A percentile compares a stretch with the other conserved stretches of the same genome.
These are phyloP conservation scores for Aspergillus melleus DNA, from an alignment of 2,329 filamentous ascomycete species.

Conservation along the genomic window DNA sequence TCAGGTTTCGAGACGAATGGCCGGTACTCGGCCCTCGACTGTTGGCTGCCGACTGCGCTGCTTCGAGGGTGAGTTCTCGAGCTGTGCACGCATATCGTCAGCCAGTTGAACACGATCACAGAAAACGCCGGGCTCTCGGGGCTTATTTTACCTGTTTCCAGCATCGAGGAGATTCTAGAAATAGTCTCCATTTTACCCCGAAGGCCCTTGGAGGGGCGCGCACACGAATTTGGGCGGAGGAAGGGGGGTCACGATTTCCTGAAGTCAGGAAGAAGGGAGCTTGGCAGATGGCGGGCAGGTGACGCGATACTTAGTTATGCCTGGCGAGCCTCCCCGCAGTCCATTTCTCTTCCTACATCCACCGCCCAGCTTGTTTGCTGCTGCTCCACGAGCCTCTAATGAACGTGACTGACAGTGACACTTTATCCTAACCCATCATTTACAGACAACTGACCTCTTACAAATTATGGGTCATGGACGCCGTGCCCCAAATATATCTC, in stretches of 20 bases:
- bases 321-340: not conserved
- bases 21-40: constrained; percentile 53
- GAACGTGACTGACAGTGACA: not conserved
- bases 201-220: constrained; percentile 15
- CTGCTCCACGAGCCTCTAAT: not conserved
- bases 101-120: constrained; percentile 18
- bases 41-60: constrained; percentile 79
- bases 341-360: not conserved
- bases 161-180: constrained; percentile 85
- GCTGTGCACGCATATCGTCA: constrained; percentile 55
- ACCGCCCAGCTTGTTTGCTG: not conserved
- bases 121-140: not conserved
- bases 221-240: constrained; percentile 1
- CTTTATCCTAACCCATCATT: not conserved
- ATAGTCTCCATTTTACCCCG: constrained; percentile 80
- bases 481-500: constrained; percentile 38
- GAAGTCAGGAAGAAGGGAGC: constrained; percentile 11
- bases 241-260: constrained; percentile 1
- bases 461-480: constrained; percentile 14
- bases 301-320: not conserved
- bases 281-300: constrained; percentile 12
- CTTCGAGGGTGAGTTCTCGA: constrained; percentile 95
- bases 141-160: constrained; percentile 77
- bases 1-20: constrained; percentile 64
- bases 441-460: not conserved